Evolutionary conservation across 2,329 filamentous ascomycete species (phyloP), one percentile per base, ranked within the genome.

Genomic region (Beauveria varroae): DNA sequence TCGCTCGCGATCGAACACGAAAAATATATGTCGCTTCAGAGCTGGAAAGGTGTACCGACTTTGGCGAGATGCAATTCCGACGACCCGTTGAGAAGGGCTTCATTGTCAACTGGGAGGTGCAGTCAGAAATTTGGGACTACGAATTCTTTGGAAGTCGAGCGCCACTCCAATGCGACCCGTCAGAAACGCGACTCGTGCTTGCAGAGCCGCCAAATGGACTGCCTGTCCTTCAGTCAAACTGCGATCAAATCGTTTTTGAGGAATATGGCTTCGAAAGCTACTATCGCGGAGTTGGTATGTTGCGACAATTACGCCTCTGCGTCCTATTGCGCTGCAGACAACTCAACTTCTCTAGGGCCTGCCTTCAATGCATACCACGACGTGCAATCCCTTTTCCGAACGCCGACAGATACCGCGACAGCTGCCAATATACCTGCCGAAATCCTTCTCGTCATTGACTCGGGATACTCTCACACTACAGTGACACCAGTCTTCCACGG

Each of bases 171-270:
- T 91, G 89, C 72, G 87, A 96, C 67, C 90, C 93, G 0, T 78
- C 82, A 58, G 87, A 93, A 60, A 95, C 91, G n/a, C 88, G 91
- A 53, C 76, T 99, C 62, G 76, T 99, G 4, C 81, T 98, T 56
- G 86, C 90, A 1, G 95, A 99, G 73, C 89, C 91, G 51, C 88
- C 92, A 4, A 96, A 96, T 74, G 86, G 88, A 4, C 81, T 96
- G 61, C 86, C 88, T 0, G 86, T 86, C 14, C 76, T 99, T 65
- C 92, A 97, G 74, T 85, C 87, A 44, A 95, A 97, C 72, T 92
- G 91, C 67, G 95, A 99, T 70, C 93, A 99, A 77, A 91, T 99
- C 70, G 85, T 98, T 1, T 98, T 99, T 78, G 95, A 99, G 71
- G 93, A 98, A 72, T 99, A 95, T 77, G 91, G 91, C 2, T 99